Conservation (phyloP, 768 basidiomycete species). For the Gymnopilus dilepis region DNA sequence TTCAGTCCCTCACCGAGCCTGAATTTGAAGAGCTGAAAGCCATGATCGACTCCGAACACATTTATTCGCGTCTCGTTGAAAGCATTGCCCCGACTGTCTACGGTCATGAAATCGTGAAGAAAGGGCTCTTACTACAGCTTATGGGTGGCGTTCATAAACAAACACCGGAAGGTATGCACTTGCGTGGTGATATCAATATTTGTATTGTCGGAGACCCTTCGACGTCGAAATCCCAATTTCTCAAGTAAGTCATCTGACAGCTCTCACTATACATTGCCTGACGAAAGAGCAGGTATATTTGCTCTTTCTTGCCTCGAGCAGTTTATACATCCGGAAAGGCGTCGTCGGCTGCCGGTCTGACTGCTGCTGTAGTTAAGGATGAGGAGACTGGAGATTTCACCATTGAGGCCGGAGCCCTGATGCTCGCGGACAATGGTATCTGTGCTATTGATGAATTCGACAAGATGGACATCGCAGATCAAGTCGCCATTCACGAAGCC, state of each 20-base stretch:
- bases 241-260: constrained; percentile 71
- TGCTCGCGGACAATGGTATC: constrained; percentile 99
- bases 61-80: constrained; percentile 91
- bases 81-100: constrained; percentile 98
- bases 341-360: constrained; percentile 97
- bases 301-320: constrained; percentile 95
- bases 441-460: constrained; percentile 99
- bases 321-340: constrained; percentile 99
- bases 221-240: constrained; percentile 97
- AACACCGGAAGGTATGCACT: constrained; percentile 94
- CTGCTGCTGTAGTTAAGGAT: constrained; percentile 97
- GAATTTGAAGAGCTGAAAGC: constrained; percentile 93
- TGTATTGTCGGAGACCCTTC: constrained; percentile 98
- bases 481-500: constrained; percentile 99
- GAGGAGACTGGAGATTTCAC: constrained; percentile 99
- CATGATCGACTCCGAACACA: constrained; percentile 95
- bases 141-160: constrained; percentile 99
- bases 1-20: constrained; percentile 87
- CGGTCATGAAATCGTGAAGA: constrained; percentile 99
- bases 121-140: constrained; percentile 91
- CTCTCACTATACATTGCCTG: not conserved
- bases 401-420: constrained; percentile 97
- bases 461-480: constrained; percentile 99
- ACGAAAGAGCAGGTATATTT: constrained; percentile 75
- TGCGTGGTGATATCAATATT: constrained; percentile 98